phyloP scores from a whole-genome alignment of 106 monocot species.

The Allium cepa region DNA sequence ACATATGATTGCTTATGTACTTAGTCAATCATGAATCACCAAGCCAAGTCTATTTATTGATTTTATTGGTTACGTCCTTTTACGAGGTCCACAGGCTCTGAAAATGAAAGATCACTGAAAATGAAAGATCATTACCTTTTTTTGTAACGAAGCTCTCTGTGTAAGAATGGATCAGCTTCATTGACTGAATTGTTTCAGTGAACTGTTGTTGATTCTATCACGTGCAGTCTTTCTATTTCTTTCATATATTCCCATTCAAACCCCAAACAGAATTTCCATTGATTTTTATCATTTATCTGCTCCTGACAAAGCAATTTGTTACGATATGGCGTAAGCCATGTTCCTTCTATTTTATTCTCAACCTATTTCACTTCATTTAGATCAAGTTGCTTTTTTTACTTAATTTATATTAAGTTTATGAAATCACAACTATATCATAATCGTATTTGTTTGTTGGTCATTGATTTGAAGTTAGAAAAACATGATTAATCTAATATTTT shows the following conservation, averaged over 20 bases:
- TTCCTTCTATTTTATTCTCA: neutral
- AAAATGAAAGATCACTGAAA: conserved; percentile 2
- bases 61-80: neutral
- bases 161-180: neutral
- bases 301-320: neutral
- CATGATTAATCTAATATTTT: neutral
- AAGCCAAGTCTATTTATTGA: neutral
- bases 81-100: neutral
- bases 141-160: neutral
- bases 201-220: neutral
- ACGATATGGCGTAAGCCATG: neutral
- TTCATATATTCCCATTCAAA: neutral
- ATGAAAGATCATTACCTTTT: neutral
- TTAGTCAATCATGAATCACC: conserved; percentile 1
- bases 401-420: neutral
- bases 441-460: neutral
- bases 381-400: neutral
- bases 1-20: neutral
- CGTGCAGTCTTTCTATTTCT: neutral
- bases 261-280: neutral
- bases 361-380: neutral
- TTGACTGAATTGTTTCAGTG: neutral
- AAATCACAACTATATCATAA: neutral
- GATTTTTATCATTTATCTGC: neutral
- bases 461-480: neutral